Conservation (phyloP, 768 basidiomycete genomes). For the Mrakia frigida region DNA sequence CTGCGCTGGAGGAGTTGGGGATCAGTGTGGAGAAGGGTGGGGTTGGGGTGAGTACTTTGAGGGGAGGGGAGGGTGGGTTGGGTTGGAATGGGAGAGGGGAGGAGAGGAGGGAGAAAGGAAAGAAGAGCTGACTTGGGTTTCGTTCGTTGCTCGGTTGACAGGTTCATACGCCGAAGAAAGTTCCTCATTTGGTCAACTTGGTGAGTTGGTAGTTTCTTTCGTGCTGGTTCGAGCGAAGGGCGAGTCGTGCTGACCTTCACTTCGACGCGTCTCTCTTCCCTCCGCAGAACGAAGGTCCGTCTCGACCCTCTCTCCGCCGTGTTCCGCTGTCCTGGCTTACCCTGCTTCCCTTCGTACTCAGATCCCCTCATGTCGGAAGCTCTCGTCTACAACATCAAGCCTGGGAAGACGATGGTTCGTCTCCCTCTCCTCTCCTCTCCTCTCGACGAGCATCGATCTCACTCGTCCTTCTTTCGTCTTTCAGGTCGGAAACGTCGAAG, state of each 20-base stretch:
- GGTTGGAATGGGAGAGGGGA: not conserved
- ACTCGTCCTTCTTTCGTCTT: not conserved
- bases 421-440: not conserved
- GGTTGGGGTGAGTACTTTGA: not conserved
- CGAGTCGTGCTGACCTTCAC: not conserved
- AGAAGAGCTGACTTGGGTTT: not conserved
- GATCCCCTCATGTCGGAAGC: constrained; percentile 48
- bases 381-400: constrained; percentile 70
- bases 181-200: constrained; percentile 74
- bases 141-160: constrained; percentile 47
- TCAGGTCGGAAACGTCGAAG: constrained; percentile 72
- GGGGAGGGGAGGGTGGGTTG: no score
- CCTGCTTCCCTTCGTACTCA: not conserved
- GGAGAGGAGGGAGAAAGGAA: not conserved
- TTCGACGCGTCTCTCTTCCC: not conserved
- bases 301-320: not conserved
- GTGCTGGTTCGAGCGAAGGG: not conserved
- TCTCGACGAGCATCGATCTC: not conserved
- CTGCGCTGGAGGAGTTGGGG: constrained; percentile 93
- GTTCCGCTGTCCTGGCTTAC: not conserved
- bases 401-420: constrained; percentile 61
- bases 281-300: constrained; percentile 51
- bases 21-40: constrained; percentile 88
- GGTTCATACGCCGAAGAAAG: constrained; percentile 96
- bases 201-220: not conserved